Evolutionary conservation across 202 grass and related monocot species (phyloP).

Genomic region (Schoenoplectus triqueter): DNA sequence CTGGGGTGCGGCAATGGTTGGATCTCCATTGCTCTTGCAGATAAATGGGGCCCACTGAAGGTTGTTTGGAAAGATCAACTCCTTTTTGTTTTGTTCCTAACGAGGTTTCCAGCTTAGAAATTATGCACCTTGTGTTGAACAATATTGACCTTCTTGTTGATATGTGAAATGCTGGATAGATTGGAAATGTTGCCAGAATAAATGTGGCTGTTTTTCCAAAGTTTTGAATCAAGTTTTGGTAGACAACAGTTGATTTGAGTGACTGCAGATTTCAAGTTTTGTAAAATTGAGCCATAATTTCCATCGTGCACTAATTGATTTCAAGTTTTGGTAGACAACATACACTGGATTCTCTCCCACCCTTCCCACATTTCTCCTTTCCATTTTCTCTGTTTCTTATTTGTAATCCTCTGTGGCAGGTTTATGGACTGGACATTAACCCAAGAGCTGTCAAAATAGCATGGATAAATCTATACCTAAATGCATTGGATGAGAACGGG

Average conservation of each 20-base stretch:
- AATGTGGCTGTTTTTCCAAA: background rate
- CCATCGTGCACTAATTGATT: background rate
- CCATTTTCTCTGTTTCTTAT: background rate
- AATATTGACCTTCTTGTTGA: background rate
- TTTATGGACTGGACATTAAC: constrained; percentile 98
- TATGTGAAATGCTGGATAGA: background rate
- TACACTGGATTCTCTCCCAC: background rate
- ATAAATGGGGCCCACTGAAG: constrained; percentile 88
- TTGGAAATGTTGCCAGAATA: background rate
- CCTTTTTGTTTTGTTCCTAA: constrained; percentile 9
- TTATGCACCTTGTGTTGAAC: background rate
- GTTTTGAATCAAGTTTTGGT: background rate
- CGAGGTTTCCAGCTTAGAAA: background rate
- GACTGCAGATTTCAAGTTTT: background rate
- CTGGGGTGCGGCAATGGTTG: constrained; percentile 96
- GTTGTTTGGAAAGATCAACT: constrained; percentile 40
- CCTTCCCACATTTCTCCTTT: background rate
- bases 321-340: constrained; percentile 16
- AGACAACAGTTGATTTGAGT: no score
- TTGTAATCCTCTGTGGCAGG: constrained; percentile 52
- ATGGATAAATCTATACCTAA: constrained; percentile 98
- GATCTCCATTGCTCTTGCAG: constrained; percentile 97
- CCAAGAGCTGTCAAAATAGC: constrained; percentile 97
- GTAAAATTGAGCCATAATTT: background rate
- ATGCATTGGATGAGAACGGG: constrained; percentile 88